phyloP scores from a whole-genome alignment of 1,284 basidiomycete species.

The Pseudozyma sp. region DNA sequence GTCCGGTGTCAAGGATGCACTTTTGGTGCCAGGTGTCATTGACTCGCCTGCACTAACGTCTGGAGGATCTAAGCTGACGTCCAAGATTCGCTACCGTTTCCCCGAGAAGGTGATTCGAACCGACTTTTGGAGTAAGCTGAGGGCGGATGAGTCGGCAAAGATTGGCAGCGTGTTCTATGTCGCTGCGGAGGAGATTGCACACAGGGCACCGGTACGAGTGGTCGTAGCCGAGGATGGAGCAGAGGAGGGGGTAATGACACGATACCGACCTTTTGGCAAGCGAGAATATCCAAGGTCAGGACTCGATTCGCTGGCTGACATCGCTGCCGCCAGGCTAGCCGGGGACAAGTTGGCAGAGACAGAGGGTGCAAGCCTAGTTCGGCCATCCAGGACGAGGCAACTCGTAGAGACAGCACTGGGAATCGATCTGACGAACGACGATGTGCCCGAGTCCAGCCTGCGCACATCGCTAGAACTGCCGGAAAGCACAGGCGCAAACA shows the following conservation, averaged over 20 bases:
- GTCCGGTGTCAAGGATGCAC: conserved; percentile 69
- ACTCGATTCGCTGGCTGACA: conserved; percentile 45
- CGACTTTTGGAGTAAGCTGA: conserved; percentile 83
- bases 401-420: conserved; percentile 39
- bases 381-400: conserved; percentile 35
- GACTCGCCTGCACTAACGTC: conserved; percentile 24
- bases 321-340: conserved; percentile 32
- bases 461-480: conserved; percentile 23
- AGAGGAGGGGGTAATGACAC: conserved; percentile 1
- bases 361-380: conserved; percentile 12
- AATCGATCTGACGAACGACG: conserved; percentile 35
- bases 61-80: conserved; percentile 70
- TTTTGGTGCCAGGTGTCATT: conserved; percentile 60
- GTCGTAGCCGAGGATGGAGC: conserved; percentile 21
- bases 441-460: conserved; percentile 47
- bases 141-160: conserved; percentile 29
- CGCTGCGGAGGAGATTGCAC: conserved; percentile 31
- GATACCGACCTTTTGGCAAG: conserved; percentile 41
- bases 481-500: not conserved
- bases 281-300: conserved; percentile 35
- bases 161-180: conserved; percentile 48
- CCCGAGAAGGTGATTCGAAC: conserved; percentile 90
- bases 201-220: conserved; percentile 18
- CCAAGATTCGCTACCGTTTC: conserved; percentile 82
- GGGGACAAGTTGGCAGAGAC: conserved; percentile 14